Percentiles rank a stretch among this genome's conserved stretches.
phyloP scores from a whole-genome alignment of 106 monocot species.

The Hemerocallis citrina region DNA sequence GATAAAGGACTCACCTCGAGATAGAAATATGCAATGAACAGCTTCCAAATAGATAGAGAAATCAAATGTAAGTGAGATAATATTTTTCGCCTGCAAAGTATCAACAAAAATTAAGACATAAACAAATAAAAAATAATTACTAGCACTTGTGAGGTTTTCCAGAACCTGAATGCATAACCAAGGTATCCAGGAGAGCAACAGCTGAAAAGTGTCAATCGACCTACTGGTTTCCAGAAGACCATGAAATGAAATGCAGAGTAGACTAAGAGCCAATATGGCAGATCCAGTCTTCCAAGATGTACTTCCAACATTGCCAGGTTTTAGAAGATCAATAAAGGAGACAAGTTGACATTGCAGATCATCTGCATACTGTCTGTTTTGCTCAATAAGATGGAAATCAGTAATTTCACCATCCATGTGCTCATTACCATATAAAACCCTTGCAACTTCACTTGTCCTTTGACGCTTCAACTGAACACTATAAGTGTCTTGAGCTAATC shows the following conservation, averaged over 20 bases:
- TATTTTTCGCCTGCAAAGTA: conserved; percentile 42
- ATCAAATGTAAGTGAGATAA: conserved; percentile 32
- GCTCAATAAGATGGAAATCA: conserved; percentile 8
- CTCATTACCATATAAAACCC: conserved; percentile 4
- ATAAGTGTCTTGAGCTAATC: conserved; percentile 21
- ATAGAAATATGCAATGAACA: conserved; percentile 57
- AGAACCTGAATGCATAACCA: conserved; percentile 82
- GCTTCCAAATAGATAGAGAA: conserved; percentile 58
- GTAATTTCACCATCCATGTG: conserved; percentile 7
- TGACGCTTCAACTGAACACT: conserved; percentile 35
- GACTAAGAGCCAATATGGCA: conserved; percentile 52
- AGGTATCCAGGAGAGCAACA: conserved; percentile 67
- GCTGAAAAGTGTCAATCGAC: conserved; percentile 39
- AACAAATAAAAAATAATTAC: not conserved
- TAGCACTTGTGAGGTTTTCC: not conserved
- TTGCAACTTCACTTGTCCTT: conserved; percentile 22
- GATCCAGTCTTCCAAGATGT: conserved; percentile 32
- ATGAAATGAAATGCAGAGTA: conserved; percentile 52
- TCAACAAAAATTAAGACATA: not conserved
- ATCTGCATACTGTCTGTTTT: conserved; percentile 23
- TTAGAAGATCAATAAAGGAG: conserved; percentile 34
- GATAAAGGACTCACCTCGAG: conserved; percentile 35
- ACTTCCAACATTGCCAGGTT: conserved; percentile 16
- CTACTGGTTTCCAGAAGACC: conserved; percentile 30
- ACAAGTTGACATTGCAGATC: conserved; percentile 29